A percentile compares a stretch with the other conserved stretches of the same genome.
These are phyloP conservation scores for Ascocoryne sarcoides DNA, from an alignment of 2,329 filamentous ascomycete genomes.

Conservation along the genomic window DNA sequence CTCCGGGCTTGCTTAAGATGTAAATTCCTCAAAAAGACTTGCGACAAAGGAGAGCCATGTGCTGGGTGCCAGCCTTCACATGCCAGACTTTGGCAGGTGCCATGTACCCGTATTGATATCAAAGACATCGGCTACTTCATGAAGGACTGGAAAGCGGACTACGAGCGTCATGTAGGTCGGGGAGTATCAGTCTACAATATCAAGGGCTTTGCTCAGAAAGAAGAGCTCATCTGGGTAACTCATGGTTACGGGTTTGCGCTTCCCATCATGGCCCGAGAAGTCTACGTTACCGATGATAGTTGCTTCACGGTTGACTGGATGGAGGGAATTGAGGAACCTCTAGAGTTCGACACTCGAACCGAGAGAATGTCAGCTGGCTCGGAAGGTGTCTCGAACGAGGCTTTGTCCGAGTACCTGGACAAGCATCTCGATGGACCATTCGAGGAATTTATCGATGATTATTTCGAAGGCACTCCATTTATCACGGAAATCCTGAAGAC, in stretches of 20 bases:
- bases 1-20: slow-evolving; percentile 86
- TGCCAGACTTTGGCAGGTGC: slow-evolving; percentile 92
- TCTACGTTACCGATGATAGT: slow-evolving; percentile 83
- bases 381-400: slow-evolving; percentile 73
- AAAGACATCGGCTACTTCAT: slow-evolving; percentile 98
- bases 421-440: slow-evolving; percentile 89
- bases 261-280: slow-evolving; percentile 87
- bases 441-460: slow-evolving; percentile 88
- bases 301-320: slow-evolving; percentile 94
- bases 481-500: slow-evolving; percentile 95
- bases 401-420: slow-evolving; percentile 86
- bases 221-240: slow-evolving; percentile 78
- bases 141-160: slow-evolving; percentile 98
- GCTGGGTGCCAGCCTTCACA: slow-evolving; percentile 92
- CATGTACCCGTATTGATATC: slow-evolving; percentile 96
- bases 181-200: slow-evolving; percentile 92
- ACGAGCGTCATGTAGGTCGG: slow-evolving; percentile 78
- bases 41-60: slow-evolving; percentile 94
- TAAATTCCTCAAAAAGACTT: slow-evolving; percentile 99
- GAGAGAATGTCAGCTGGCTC: slow-evolving; percentile 83
- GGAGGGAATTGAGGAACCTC: slow-evolving; percentile 68
- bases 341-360: slow-evolving; percentile 77
- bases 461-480: slow-evolving; percentile 93
- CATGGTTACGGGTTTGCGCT: slow-evolving; percentile 92
- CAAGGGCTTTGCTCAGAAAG: slow-evolving; percentile 67